Evolutionary conservation across 768 basidiomycete genomes (phyloP), one percentile per base, ranked within the genome.

Genomic region (Tulasnella sp.): DNA sequence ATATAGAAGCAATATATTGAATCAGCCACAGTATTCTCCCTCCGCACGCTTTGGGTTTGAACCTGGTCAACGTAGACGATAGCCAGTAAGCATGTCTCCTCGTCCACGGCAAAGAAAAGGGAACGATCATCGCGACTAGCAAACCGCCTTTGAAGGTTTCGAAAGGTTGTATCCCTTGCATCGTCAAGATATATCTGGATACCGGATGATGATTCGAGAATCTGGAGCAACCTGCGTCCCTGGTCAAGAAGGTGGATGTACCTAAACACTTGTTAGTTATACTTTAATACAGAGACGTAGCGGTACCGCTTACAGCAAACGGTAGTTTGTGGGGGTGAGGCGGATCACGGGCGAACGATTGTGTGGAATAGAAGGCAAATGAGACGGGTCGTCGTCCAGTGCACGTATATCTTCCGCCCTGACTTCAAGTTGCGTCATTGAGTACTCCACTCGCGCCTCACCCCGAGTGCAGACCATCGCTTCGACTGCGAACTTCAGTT

Each of bases 71-170:
- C 57, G 39, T 67, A 61, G 23, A 46, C 55, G 26, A 76, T 37
- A 0, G 86, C 86, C 26, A 91, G 80, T 82, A 87, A 85, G 3
- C 87, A 85, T 78, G 86, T 88, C 11, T 83, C 81, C 80, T 90
- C 89, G 70, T 91, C 89, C 78, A 86, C 89, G 0, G 89, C 85
- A 5, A 90, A 76, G 9, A 88, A n/a, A 70, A 67, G 29, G 29
- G 61, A 26, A 2, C 61, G 61, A 35, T 67, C 61, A 0, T 67
- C 32, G 13, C 61, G 61, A 5, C 23, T 29, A 4, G n/a, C 61
- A 13, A 67, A 10, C 0, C 16, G 26, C 32, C 16, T 67, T 13
- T 35, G 61, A 26, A 0, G 23, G 15, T 35, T 67, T 67, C 26
- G 61, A 67, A 26, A 5, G 4, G 6, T 5, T 35, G 26, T 6